Conservation (phyloP, 139 green algal genomes). For the Chlamydomonas schloesseri region DNA sequence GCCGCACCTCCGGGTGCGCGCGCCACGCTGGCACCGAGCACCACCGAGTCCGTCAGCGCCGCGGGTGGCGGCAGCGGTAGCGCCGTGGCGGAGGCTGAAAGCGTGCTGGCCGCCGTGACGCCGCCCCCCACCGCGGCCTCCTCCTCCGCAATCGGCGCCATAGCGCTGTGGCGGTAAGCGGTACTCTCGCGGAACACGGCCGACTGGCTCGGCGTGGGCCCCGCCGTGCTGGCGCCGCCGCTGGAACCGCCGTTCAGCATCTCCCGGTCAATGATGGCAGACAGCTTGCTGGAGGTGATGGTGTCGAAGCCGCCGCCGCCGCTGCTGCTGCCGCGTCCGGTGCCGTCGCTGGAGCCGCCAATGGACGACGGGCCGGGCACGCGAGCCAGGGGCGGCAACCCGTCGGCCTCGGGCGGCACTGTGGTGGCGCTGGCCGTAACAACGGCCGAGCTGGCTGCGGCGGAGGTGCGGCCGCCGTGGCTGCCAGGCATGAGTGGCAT, state of each 20-base stretch:
- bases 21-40: too few species aligned
- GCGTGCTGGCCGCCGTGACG: neutral
- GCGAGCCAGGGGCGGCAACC: too few species aligned
- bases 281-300: conserved; percentile 23
- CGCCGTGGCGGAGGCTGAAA: neutral
- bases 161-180: conserved; percentile 1
- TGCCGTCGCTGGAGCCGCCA: neutral
- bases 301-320: conserved; percentile 10
- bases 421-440: too few species aligned
- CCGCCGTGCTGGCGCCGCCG: neutral
- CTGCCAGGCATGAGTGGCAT: neutral
- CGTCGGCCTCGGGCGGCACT: neutral
- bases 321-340: neutral
- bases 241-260: conserved; percentile 6
- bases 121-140: neutral
- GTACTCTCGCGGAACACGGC: neutral
- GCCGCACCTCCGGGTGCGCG: too few species aligned
- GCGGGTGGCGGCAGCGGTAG: neutral
- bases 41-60: too few species aligned
- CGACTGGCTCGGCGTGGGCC: neutral
- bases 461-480: neutral
- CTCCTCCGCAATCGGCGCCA: conserved; percentile 26
- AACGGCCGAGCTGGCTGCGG: neutral
- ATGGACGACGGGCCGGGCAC: too few species aligned
- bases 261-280: conserved; percentile 9